Evolutionary conservation across 257 asterid genomes (phyloP).

Genomic region (Thymus mandschuricus): DNA sequence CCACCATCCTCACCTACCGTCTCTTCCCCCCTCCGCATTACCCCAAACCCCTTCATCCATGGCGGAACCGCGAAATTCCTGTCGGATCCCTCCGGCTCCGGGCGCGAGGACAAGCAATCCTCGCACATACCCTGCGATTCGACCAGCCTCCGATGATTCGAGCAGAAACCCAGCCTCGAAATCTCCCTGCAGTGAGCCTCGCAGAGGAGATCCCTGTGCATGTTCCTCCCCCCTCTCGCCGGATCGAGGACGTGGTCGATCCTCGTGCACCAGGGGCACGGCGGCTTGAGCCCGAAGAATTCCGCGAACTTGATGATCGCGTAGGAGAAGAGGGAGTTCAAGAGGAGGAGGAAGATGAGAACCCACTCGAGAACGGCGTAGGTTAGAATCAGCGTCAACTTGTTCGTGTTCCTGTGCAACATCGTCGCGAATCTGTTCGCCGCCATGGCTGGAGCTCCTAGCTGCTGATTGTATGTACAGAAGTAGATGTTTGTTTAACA

Average conservation of each 20-base stretch:
- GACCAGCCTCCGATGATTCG: conserved; percentile 63
- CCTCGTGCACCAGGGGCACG: conserved; percentile 84
- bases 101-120: conserved; percentile 74
- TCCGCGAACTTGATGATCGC: conserved; percentile 77
- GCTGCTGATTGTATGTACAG: conserved; percentile 41
- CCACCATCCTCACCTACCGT: conserved; percentile 51
- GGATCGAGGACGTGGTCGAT: conserved; percentile 72
- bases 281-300: conserved; percentile 76
- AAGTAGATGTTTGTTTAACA: background rate
- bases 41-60: conserved; percentile 44
- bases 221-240: conserved; percentile 38
- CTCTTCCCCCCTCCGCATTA: conserved; percentile 38
- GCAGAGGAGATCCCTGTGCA: conserved; percentile 71
- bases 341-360: conserved; percentile 66
- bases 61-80: conserved; percentile 40
- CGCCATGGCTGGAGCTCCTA: conserved; percentile 54
- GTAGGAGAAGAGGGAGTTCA: conserved; percentile 78
- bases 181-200: conserved; percentile 72
- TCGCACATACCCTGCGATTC: conserved; percentile 67
- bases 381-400: conserved; percentile 65
- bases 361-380: conserved; percentile 91
- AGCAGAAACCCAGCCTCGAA: conserved; percentile 67
- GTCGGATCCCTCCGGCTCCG: conserved; percentile 40
- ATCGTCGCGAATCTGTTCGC: conserved; percentile 87
- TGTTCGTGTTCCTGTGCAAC: conserved; percentile 77